Percentiles rank a stretch among this genome's conserved stretches.
Evolutionary conservation across 768 basidiomycete species (phyloP).

Genomic region (Leccinum variicolor): DNA sequence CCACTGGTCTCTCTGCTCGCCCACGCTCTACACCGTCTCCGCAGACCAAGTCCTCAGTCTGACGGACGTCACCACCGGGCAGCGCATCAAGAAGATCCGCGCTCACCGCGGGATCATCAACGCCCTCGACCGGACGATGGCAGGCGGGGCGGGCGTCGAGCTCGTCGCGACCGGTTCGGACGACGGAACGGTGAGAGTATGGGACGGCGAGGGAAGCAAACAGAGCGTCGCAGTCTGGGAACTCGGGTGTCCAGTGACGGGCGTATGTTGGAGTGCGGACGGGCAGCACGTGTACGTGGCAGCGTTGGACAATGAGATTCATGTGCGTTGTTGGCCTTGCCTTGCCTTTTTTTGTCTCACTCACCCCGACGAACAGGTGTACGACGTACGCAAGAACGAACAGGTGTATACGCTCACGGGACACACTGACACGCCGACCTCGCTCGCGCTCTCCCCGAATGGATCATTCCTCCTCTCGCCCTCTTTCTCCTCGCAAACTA

Average conservation of each 20-base stretch:
- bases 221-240: slow-evolving; percentile 77
- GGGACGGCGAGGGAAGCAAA: slow-evolving; percentile 83
- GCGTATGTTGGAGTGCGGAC: slow-evolving; percentile 90
- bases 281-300: slow-evolving; percentile 88
- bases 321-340: slow-evolving; percentile 50
- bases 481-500: slow-evolving; percentile 82
- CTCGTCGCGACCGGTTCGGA: slow-evolving; percentile 87
- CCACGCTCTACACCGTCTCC: slow-evolving; percentile 75
- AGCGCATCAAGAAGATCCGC: slow-evolving; percentile 74
- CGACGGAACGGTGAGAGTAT: slow-evolving; percentile 88
- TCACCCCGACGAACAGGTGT: slow-evolving; percentile 49
- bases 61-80: slow-evolving; percentile 80
- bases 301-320: slow-evolving; percentile 93
- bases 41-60: slow-evolving; percentile 84
- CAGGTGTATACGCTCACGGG: slow-evolving; percentile 79
- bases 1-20: slow-evolving; percentile 79
- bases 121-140: slow-evolving; percentile 80
- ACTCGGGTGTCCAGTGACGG: slow-evolving; percentile 85
- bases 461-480: slow-evolving; percentile 87
- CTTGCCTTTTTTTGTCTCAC: no score
- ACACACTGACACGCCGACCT: slow-evolving; percentile 91
- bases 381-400: slow-evolving; percentile 83
- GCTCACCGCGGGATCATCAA: slow-evolving; percentile 94
- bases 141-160: slow-evolving; percentile 79
- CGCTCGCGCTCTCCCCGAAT: slow-evolving; percentile 87